Evolutionary conservation across 768 basidiomycete genomes (phyloP), one percentile per base, ranked within the genome.

Genomic region (Rhodosporidiobolus odoratus): DNA sequence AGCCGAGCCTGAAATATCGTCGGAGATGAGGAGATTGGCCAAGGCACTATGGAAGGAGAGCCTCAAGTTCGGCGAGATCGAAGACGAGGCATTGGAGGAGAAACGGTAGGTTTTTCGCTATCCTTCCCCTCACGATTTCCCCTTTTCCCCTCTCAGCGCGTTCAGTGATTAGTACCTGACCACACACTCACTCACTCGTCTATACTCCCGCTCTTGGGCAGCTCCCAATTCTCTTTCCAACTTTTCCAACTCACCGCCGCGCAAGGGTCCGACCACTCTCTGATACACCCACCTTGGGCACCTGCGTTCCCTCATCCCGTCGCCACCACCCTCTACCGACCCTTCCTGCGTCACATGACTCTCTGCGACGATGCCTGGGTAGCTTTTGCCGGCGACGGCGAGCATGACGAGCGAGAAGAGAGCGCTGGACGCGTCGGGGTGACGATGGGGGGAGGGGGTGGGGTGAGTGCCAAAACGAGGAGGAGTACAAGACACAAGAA

Each of bases 281-380:
- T 80, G 62, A n/a, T 60, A 15, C 60, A 65, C 16, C 43, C 34
- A 7, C 41, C 56, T 5, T 78, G 81, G 27, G 78, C 80, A 37
- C 80, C 83, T 63, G 69, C 82, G 52, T 80, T 85, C 76, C 83
- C 84, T 19, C 81, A 83, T 58, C 76, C 77, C 27, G 80, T 80
- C 47, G 79, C 88, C 78, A 37, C 62, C 13, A 34, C 87, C 76
- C 89, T 94, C 58, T 89, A 90, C 79, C 80, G 85, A 74, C 88
- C 91, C 40, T 84, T 83, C 79, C 81, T 91, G 58, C 82, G 87
- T 68, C 76, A 80, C 68, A 88, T 94, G 78, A 85, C 89, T 48
- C 79, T 67, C 35, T 83, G 80, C 45, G 92, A 95, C 72, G 90
- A 92, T 69, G 79, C 60, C 74, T 19, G 67, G 76, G 65, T 68